Evolutionary conservation across 2,329 filamentous ascomycete species (phyloP).

Genomic region (Thermothelomyces thermophilus): DNA sequence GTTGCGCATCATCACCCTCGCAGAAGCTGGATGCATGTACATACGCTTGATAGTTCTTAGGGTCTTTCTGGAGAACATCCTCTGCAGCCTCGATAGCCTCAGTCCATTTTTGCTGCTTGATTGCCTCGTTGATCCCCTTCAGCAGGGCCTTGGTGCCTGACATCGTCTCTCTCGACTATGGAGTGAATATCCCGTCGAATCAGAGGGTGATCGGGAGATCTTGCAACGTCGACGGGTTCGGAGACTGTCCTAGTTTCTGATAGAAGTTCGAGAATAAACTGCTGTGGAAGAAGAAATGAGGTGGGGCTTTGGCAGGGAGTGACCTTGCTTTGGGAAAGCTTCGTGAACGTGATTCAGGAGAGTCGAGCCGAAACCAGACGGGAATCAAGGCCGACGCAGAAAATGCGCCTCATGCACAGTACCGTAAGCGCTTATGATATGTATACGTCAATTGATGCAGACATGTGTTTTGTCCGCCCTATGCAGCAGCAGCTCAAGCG

Average conservation of each 20-base stretch:
- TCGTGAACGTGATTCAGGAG: too few relatives aligned
- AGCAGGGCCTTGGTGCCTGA: constrained; percentile 62
- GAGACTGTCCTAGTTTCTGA: not conserved
- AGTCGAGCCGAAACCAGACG: too few relatives aligned
- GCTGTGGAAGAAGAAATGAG: not conserved
- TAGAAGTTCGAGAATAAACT: not conserved
- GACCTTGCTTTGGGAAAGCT: not conserved
- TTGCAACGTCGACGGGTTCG: too few relatives aligned
- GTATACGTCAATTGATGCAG: too few relatives aligned
- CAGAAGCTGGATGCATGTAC: constrained; percentile 22
- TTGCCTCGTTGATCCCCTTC: constrained; percentile 71
- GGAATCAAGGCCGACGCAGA: too few relatives aligned
- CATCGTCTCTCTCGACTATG: constrained; percentile 31
- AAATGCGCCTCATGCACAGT: too few relatives aligned
- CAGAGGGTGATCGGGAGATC: not conserved
- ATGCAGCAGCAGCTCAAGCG: too few relatives aligned
- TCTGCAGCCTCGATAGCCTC: constrained; percentile 65
- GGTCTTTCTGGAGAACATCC: constrained; percentile 63
- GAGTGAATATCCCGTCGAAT: not conserved
- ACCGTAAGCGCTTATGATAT: too few relatives aligned
- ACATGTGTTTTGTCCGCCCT: too few relatives aligned
- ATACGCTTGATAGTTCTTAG: constrained; percentile 75
- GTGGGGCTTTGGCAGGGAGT: not conserved
- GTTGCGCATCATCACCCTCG: not conserved
- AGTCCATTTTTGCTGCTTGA: constrained; percentile 73